Conservation (phyloP, 352 stramenopile genomes). For the Phytopythium aichiense region DNA sequence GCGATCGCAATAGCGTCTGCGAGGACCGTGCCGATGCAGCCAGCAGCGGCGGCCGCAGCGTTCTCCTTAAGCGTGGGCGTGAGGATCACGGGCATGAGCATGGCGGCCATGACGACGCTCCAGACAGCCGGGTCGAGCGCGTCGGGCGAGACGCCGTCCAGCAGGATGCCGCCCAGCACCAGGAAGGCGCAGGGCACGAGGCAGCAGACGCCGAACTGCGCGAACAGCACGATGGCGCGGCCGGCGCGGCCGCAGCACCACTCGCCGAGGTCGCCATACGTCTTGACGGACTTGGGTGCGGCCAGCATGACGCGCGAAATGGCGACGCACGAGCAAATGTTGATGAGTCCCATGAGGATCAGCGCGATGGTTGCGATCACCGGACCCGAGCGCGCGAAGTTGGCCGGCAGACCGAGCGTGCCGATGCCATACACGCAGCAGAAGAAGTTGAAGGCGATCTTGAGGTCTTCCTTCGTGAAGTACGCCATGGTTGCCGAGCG, state of each 20-base stretch:
- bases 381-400: slow-evolving; percentile 51
- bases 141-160: slow-evolving; percentile 46
- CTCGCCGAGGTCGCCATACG: slow-evolving; percentile 58
- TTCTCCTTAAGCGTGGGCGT: slow-evolving; percentile 64
- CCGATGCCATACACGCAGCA: slow-evolving; percentile 67
- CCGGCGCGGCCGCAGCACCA: slow-evolving; percentile 43
- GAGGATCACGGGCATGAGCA: slow-evolving; percentile 48
- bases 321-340: slow-evolving; percentile 52
- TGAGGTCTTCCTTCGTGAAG: slow-evolving; percentile 59
- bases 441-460: slow-evolving; percentile 63
- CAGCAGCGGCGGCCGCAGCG: slow-evolving; percentile 42
- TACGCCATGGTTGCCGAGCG: slow-evolving; percentile 27
- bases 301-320: slow-evolving; percentile 60
- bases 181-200: slow-evolving; percentile 53
- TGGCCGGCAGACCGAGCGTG: slow-evolving; percentile 55
- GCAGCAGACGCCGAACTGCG: slow-evolving; percentile 54
- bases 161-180: slow-evolving; percentile 54
- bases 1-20: slow-evolving; percentile 46
- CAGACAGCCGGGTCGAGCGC: slow-evolving; percentile 44
- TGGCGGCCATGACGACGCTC: slow-evolving; percentile 56
- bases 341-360: slow-evolving; percentile 57
- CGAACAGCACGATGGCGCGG: slow-evolving; percentile 48
- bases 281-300: slow-evolving; percentile 52
- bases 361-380: slow-evolving; percentile 41
- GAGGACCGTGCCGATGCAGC: slow-evolving; percentile 48